Conservation (phyloP, 768 basidiomycete genomes). For the Suillus hirtellus region DNA sequence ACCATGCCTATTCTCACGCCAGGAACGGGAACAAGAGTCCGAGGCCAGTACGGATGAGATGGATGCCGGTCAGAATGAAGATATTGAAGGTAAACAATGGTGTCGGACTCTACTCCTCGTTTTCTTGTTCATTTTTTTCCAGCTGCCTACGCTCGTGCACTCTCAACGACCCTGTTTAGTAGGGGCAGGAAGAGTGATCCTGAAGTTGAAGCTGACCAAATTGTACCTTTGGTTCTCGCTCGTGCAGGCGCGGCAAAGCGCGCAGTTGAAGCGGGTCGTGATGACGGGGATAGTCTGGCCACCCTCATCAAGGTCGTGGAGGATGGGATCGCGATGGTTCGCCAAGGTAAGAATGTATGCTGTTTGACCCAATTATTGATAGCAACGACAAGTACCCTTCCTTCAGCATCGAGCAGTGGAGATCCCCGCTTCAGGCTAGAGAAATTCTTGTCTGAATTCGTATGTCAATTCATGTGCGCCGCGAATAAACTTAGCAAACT, state of each 20-base stretch:
- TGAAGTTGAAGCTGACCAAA: slow-evolving; percentile 58
- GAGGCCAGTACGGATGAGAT: background rate
- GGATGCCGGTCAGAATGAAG: background rate
- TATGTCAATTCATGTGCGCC: slow-evolving; percentile 41
- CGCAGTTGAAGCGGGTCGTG: slow-evolving; percentile 44
- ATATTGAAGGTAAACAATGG: background rate
- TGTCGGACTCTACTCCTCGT: background rate
- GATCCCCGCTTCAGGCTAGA: slow-evolving; percentile 82
- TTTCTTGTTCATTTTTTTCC: slow-evolving; percentile 9
- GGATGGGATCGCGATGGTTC: slow-evolving; percentile 62
- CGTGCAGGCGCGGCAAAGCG: slow-evolving; percentile 66
- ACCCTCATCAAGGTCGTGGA: slow-evolving; percentile 59
- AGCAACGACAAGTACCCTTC: background rate
- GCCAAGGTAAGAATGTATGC: slow-evolving; percentile 44
- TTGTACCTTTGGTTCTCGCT: slow-evolving; percentile 63
- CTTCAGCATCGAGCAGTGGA: slow-evolving; percentile 59
- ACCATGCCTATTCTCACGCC: slow-evolving; percentile 3
- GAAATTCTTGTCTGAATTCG: slow-evolving; percentile 75
- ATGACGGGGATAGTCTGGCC: slow-evolving; percentile 53
- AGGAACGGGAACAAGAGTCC: slow-evolving; percentile 24
- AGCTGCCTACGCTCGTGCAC: slow-evolving; percentile 62
- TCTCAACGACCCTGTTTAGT: slow-evolving; percentile 55
- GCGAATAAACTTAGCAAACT: background rate
- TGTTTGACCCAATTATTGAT: background rate
- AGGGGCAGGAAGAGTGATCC: slow-evolving; percentile 21